Evolutionary conservation across 176 grass and related monocot genomes (phyloP).

Genomic region (Rhipidocladum racemiflorum): DNA sequence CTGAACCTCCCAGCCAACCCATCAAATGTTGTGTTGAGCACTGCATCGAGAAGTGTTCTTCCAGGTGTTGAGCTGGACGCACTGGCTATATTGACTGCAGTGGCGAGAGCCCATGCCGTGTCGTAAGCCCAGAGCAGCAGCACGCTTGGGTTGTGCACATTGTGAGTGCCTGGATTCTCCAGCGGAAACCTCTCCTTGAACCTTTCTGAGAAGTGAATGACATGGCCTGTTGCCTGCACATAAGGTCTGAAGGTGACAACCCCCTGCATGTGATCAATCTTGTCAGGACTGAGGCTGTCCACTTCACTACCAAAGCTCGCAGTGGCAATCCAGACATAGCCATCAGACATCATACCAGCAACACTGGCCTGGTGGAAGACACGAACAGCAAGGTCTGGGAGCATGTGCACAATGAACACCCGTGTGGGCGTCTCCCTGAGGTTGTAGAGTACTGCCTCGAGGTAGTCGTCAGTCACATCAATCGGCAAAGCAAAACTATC

Average conservation of each 20-base stretch:
- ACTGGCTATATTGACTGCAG: slow-evolving; percentile 7
- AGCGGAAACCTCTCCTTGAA: slow-evolving; percentile 17
- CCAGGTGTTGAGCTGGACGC: slow-evolving; percentile 14
- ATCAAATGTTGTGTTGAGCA: slow-evolving; percentile 43
- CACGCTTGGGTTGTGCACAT: neutral
- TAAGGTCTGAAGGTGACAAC: slow-evolving; percentile 43
- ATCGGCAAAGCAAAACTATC: slow-evolving; percentile 27
- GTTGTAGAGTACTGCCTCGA: slow-evolving; percentile 28
- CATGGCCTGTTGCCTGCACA: neutral
- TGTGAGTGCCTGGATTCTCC: neutral
- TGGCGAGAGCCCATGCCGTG: slow-evolving; percentile 37
- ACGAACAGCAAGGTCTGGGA: slow-evolving; percentile 11
- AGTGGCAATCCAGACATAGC: slow-evolving; percentile 58
- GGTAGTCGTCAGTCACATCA: neutral
- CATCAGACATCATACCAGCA: slow-evolving; percentile 45
- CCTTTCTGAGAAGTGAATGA: slow-evolving; percentile 29
- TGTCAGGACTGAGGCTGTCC: neutral
- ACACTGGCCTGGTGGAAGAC: slow-evolving; percentile 30
- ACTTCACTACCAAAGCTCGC: slow-evolving; percentile 9
- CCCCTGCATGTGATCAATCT: slow-evolving; percentile 45
- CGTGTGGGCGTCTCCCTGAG: slow-evolving; percentile 41
- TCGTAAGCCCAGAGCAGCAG: slow-evolving; percentile 47
- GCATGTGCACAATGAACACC: slow-evolving; percentile 56
- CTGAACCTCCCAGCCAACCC: slow-evolving; percentile 54
- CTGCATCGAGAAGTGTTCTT: slow-evolving; percentile 30